Evolutionary conservation across 805 yeast genomes (phyloP).

Genomic region (Sporopachydermia quercuum): DNA sequence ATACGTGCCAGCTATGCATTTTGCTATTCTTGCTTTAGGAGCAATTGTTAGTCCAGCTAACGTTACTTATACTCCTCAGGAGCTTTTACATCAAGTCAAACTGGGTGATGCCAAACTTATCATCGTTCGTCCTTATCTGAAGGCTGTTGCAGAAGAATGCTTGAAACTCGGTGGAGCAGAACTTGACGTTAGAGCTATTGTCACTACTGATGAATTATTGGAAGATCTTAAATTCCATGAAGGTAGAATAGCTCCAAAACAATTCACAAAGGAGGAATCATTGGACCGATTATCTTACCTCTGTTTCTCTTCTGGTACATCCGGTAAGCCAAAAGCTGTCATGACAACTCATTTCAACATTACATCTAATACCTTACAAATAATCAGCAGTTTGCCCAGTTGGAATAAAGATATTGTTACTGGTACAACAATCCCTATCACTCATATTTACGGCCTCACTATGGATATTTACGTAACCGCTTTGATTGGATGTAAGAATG

Average conservation of each 20-base stretch:
- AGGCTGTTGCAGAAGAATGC: neutral
- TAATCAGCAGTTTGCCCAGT: neutral
- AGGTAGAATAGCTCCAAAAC: neutral
- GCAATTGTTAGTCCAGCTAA: neutral
- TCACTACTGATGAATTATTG: neutral
- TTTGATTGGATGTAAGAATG: conserved; percentile 8
- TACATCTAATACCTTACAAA: conserved; percentile 19
- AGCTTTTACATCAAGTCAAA: neutral
- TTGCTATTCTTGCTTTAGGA: neutral
- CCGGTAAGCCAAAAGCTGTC: conserved; percentile 47
- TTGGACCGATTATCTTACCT: neutral
- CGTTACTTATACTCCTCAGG: neutral
- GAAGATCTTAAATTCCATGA: neutral
- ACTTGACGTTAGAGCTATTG: neutral
- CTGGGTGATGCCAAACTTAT: neutral
- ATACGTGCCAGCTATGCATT: conserved; percentile 16
- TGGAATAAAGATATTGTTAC: conserved; percentile 11
- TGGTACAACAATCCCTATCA: conserved; percentile 20
- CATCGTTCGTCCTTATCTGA: neutral
- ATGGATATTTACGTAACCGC: conserved; percentile 14
- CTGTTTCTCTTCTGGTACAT: conserved; percentile 2
- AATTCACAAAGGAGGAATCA: neutral
- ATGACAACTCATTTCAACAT: conserved; percentile 44
- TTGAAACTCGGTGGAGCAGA: neutral
- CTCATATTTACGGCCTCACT: conserved; percentile 19